These are phyloP conservation scores for Talaromyces sp. DNA, from an alignment of 2,329 filamentous ascomycete genomes.

Conservation along the genomic window DNA sequence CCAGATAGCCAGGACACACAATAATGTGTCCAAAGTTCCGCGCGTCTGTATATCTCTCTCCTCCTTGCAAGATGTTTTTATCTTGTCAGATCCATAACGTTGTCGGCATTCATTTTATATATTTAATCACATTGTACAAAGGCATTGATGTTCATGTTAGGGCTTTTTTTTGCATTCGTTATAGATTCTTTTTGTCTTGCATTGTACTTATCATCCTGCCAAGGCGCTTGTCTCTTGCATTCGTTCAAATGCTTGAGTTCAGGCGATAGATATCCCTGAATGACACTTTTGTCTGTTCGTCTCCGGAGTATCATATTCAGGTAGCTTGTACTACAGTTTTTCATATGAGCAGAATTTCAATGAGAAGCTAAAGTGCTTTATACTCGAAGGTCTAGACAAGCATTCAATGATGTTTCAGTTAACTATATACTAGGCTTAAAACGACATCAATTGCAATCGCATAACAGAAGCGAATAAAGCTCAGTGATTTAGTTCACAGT, in stretches of 20 bases:
- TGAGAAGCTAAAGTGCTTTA: not conserved
- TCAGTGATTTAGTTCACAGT: conserved; percentile 7
- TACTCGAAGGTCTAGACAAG: not conserved
- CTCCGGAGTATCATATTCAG: not conserved
- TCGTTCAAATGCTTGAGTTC: not conserved
- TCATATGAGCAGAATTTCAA: too few relatives aligned
- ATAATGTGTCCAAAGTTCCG: not conserved
- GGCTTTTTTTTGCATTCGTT: not conserved
- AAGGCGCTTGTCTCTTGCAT: not conserved
- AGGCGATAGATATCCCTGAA: not conserved
- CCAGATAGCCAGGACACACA: not conserved
- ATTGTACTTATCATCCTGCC: not conserved
- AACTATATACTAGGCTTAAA: not conserved
- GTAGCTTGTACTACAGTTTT: not conserved
- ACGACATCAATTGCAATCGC: not conserved
- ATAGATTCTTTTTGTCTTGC: not conserved
- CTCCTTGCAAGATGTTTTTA: not conserved
- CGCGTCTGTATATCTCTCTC: not conserved
- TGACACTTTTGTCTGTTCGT: not conserved
- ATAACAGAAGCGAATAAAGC: not conserved
- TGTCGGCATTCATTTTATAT: conserved; percentile 5
- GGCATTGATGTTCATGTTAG: not conserved
- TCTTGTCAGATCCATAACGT: not conserved
- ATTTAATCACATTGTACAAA: conserved; percentile 15
- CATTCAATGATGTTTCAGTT: not conserved